phyloP scores from a whole-genome alignment of 139 green algal species.

The Coelastrella sp. region DNA sequence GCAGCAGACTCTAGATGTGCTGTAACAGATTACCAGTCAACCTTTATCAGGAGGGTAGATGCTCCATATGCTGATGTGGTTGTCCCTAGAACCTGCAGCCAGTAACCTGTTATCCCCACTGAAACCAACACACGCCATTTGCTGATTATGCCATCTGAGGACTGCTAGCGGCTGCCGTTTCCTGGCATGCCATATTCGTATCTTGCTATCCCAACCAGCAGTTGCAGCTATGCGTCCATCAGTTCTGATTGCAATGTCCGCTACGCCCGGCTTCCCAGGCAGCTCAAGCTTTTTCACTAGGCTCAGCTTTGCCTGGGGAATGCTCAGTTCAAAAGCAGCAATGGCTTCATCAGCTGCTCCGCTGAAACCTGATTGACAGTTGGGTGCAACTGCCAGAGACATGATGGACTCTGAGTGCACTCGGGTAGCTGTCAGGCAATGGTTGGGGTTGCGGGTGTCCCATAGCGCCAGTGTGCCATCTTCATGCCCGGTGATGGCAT shows the following conservation, averaged over 20 bases:
- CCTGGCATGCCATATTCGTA: constrained; percentile 37
- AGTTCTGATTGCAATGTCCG: constrained; percentile 21
- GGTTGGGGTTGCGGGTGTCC: not conserved
- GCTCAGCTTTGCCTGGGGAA: not conserved
- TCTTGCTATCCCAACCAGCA: constrained; percentile 34
- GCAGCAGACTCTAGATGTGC: too few species aligned
- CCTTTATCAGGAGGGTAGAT: constrained; percentile 30
- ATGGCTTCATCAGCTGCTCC: constrained; percentile 17
- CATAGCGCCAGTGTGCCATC: constrained; percentile 32
- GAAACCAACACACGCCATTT: constrained; percentile 14
- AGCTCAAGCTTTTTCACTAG: not conserved
- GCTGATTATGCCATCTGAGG: constrained; percentile 31
- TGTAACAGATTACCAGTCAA: too few species aligned
- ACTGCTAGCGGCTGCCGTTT: constrained; percentile 15
- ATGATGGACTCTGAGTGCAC: constrained; percentile 35
- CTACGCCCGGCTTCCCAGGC: constrained; percentile 2
- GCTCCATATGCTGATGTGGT: constrained; percentile 35
- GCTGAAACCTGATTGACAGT: not conserved
- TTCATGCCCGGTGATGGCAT: constrained; percentile 35
- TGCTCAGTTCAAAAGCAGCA: not conserved
- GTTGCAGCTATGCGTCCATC: constrained; percentile 28
- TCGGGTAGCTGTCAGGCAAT: not conserved
- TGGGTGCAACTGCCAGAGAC: constrained; percentile 6
- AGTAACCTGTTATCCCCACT: not conserved
- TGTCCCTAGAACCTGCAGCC: constrained; percentile 27